These are phyloP conservation scores for Trichoderma pleuroti DNA, from an alignment of 2,329 filamentous ascomycete genomes.

Conservation along the genomic window DNA sequence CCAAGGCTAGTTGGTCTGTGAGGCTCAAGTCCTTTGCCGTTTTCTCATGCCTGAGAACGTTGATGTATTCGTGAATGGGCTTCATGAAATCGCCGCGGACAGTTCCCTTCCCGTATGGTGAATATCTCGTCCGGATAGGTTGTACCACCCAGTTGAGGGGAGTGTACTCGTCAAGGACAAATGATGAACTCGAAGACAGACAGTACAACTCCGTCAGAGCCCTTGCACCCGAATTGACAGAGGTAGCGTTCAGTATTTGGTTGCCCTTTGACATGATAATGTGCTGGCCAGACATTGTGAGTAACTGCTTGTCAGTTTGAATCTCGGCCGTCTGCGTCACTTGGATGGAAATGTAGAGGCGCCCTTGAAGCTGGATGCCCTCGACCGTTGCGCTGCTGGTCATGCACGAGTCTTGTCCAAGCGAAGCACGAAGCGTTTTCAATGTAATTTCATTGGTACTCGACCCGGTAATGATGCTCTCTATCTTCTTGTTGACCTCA, in stretches of 20 bases:
- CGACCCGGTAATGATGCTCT: not conserved
- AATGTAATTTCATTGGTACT: not conserved
- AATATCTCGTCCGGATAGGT: not conserved
- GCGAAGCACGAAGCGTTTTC: not conserved
- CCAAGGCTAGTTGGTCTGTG: not conserved
- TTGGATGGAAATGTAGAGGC: conserved; percentile 16
- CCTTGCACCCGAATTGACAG: not conserved
- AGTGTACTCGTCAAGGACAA: not conserved
- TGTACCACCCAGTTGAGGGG: not conserved
- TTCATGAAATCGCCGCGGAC: not conserved
- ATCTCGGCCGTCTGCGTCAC: conserved; percentile 4
- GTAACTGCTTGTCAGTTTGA: not conserved
- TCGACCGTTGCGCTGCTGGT: conserved; percentile 10
- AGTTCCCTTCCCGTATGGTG: not conserved
- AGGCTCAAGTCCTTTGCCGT: not conserved
- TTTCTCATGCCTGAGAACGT: not conserved
- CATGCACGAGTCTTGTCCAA: conserved; percentile 12
- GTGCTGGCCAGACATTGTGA: not conserved
- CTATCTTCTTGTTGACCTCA: conserved; percentile 7
- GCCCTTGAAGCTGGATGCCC: conserved; percentile 17
- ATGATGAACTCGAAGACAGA: not conserved
- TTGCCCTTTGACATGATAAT: not conserved
- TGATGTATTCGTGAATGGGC: conserved; percentile 3
- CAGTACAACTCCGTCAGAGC: not conserved
- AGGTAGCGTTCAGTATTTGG: not conserved